Evolutionary conservation across 83 land plant genomes (phyloP), one percentile per base, ranked within the genome.

Genomic region (Picea abies): DNA sequence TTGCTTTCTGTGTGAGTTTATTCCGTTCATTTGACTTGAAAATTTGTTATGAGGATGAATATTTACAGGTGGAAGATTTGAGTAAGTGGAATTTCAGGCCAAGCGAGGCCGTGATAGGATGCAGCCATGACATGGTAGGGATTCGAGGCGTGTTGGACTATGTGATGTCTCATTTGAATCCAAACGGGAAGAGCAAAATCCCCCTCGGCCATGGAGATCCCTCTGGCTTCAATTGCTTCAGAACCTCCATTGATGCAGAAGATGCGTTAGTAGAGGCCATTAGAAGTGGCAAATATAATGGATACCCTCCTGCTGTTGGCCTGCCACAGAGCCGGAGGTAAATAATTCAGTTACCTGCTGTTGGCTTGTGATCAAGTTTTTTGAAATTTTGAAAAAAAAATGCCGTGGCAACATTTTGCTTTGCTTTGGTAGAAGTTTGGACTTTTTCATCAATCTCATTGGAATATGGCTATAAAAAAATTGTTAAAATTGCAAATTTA

Each of bases 241-340:
- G 67, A 44, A 83, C 91, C 0, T 87, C 91, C 0, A 63, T 72
- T 11, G 86, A 82, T 10, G 88, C 95, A 32, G 83, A 81, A 63
- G 88, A 84, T 3, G 89, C 94, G 14, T 85, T 94, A 72, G 87
- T 87, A 20, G 89, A 87, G 49, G 81, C 94, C 69, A 87, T 92
- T 44, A 62, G 73, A 23, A 86, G 91, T 68, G 85, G 68, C 15
- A 81, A 81, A 60, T 88, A 83, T 88, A 94, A 96, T 87, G 91
- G 95, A 26, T 93, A 96, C 79, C 71, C 95, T 5, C 95, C 91
- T 72, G 87, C 94, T 15, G 83, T 82, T 26, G 99, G 99, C 35
- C 87, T 90, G 69, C 91, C 84, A 49, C 90, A 85, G 60, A 89
- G 93, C 60, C 88, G 95, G 69, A 91, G 84, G 98, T 96, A 64